Base-by-base conservation (phyloP, 768 basidiomycete genomes). In the Gymnopilus dilepis region DNA sequence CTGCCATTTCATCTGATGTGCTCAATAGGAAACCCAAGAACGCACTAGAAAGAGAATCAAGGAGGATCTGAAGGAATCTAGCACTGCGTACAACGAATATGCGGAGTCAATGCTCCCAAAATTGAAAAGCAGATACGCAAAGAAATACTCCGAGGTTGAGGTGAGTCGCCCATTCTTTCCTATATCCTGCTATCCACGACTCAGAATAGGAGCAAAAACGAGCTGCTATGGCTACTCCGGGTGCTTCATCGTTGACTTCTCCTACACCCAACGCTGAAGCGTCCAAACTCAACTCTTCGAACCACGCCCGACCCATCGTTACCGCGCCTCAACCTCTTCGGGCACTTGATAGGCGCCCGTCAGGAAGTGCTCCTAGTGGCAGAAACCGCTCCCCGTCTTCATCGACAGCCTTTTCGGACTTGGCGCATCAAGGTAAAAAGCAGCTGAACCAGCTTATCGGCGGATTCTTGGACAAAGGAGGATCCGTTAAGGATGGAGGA, bases 31-130 rank as follows among this genome's bases (percentile, higher is more conserved):
- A 67, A 90, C 89, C 11, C 95, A 97, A 78, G 92, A 94, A 56
- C 86, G 95, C 37, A 96, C 94, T n/a, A 84, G 92, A 48, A 92
- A 93, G 71, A 87, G 93, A 26, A 90, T 97, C 73, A 94, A 91
- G 72, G 95, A 97, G 69, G 95, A 96, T 71, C 74, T 96, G 58
- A 95, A 94, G 73, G 86, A 87, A 8, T 92, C 94, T 0, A 79
- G 80, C n/a, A 66, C 74, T 56, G 86, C 90, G 33, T 95, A 97
- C 73, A 84, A 84, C 31, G 95, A 97, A 31, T 95, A 88, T 70
- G 87, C 88, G 11, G 92, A 94, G 70, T 86, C 81, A 57, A 78
- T 83, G n/a, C 79, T 96, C 8, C 95, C 95, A 1, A 90, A 87
- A 67, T 76, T 96, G 55, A 95, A 94, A 77, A 81, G 86, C 52